Percentiles rank a stretch among this genome's conserved stretches.
Evolutionary conservation across 352 stramenopile species (phyloP).

Genomic region (Pythium phragmitis): DNA sequence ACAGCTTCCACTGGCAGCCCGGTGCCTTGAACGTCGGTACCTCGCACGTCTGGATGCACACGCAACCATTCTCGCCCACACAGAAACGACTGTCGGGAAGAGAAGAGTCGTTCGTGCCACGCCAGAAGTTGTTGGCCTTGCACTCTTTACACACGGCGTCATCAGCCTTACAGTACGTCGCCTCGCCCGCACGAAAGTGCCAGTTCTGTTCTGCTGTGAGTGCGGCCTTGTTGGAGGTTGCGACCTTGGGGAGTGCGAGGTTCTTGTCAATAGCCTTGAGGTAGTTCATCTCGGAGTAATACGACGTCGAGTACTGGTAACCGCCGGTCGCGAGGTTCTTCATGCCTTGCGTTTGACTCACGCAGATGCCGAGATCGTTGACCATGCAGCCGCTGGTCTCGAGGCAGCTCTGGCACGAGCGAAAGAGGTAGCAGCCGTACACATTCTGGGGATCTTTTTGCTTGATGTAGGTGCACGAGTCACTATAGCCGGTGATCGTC

Average conservation of each 20-base stretch:
- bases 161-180: conserved; percentile 21
- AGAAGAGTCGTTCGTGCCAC: background rate
- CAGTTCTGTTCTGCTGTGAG: conserved; percentile 24
- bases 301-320: conserved; percentile 20
- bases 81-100: conserved; percentile 24
- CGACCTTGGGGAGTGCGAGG: conserved; percentile 8
- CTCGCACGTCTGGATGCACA: conserved; percentile 28
- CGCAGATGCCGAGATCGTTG: conserved; percentile 26
- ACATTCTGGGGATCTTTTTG: conserved; percentile 12
- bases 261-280: conserved; percentile 11
- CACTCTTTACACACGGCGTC: conserved; percentile 24
- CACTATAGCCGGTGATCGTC: background rate
- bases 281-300: conserved; percentile 30
- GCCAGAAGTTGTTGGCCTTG: conserved; percentile 24
- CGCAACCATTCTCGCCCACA: conserved; percentile 14
- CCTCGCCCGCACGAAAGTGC: conserved; percentile 26
- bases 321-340: conserved; percentile 3
- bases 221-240: conserved; percentile 8
- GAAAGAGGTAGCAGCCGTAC: conserved; percentile 27
- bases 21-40: conserved; percentile 14
- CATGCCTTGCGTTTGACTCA: conserved; percentile 11
- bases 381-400: conserved; percentile 20
- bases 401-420: conserved; percentile 29
- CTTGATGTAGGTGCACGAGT: conserved; percentile 24
- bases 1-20: conserved; percentile 24